phyloP scores from a whole-genome alignment of 2,329 filamentous ascomycete genomes.

The Colletotrichum theobromicola region DNA sequence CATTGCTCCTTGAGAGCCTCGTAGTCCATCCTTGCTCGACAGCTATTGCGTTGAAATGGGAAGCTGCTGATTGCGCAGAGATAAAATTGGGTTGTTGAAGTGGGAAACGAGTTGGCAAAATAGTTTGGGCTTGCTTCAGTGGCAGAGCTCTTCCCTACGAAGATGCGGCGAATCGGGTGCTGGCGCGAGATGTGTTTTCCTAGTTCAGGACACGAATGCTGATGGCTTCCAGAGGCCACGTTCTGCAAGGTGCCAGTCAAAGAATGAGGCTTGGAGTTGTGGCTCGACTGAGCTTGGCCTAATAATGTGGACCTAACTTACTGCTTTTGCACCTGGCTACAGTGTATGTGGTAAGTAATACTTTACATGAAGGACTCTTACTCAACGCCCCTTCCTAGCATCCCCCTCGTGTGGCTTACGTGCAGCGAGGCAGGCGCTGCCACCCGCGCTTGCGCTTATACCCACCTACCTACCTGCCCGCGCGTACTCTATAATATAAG shows the following conservation, averaged over 20 bases:
- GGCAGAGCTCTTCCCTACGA: neutral
- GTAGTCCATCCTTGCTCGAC: slow-evolving; percentile 74
- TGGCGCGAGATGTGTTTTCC: neutral
- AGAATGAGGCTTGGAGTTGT: neutral
- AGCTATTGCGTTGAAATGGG: neutral
- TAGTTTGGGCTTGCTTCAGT: neutral
- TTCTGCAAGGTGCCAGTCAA: neutral
- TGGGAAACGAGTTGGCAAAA: neutral
- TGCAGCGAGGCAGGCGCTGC: no score
- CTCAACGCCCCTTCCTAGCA: no score
- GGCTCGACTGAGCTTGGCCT: neutral
- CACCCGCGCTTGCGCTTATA: no score
- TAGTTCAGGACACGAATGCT: neutral
- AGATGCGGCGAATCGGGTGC: neutral
- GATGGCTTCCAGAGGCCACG: neutral
- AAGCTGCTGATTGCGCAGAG: neutral
- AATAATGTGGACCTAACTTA: neutral
- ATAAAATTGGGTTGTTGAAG: neutral
- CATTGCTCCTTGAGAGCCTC: slow-evolving; percentile 94
- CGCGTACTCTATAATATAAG: no score
- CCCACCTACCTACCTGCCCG: no score
- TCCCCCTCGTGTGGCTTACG: no score
- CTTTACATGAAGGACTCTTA: no score
- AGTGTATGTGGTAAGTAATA: no score
- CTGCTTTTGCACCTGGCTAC: neutral